Percentiles rank a stretch among this genome's conserved stretches.
These are phyloP conservation scores for Eucalyptus sp. DNA, from an alignment of 345 rosid genomes.

Conservation along the genomic window DNA sequence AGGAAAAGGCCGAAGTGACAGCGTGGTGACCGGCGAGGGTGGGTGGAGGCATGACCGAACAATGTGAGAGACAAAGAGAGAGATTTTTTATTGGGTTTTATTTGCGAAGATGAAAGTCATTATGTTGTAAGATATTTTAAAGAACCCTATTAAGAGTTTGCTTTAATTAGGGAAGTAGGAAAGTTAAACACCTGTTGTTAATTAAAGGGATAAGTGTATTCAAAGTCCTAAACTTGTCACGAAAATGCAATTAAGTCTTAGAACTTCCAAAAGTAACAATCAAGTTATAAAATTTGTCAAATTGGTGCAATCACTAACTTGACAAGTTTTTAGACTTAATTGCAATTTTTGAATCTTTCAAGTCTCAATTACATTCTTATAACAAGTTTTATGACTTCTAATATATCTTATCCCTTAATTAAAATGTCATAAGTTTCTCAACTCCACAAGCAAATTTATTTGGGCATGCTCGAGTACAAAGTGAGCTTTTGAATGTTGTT, in stretches of 20 bases:
- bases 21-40: neutral
- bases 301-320: accelerated
- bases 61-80: neutral
- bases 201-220: neutral
- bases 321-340: too few relatives aligned
- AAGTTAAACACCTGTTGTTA: neutral
- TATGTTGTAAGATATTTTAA: neutral
- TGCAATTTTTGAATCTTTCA: too few relatives aligned
- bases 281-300: accelerated
- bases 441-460: neutral
- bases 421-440: neutral
- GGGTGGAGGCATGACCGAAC: neutral
- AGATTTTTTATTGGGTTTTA: neutral
- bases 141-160: neutral
- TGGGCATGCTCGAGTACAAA: neutral
- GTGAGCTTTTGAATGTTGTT: neutral
- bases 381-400: too few relatives aligned
- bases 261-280: accelerated
- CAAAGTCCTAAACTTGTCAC: accelerated
- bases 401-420: too few relatives aligned
- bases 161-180: neutral
- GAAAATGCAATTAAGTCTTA: too few relatives aligned
- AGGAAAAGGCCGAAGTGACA: neutral
- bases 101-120: neutral
- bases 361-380: too few relatives aligned